phyloP scores from a whole-genome alignment of 345 rosid species.

The Syzygium oleosum region DNA sequence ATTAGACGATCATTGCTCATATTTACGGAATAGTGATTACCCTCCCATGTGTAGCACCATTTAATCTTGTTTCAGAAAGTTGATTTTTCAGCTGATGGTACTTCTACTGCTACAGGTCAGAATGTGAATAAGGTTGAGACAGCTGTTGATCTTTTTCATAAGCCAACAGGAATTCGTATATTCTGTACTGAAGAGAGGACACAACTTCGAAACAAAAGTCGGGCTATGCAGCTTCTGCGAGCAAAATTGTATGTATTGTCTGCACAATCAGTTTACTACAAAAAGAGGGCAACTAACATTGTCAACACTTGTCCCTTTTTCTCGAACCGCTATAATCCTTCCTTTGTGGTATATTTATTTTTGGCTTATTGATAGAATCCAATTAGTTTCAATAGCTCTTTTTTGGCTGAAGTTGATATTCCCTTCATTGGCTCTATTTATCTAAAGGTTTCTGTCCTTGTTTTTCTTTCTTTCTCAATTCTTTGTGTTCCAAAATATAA shows the following conservation, averaged over 20 bases:
- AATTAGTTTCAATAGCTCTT: neutral
- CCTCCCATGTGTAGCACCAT: neutral
- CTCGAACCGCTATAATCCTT: neutral
- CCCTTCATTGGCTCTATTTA: neutral
- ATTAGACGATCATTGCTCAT: neutral
- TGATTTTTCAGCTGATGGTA: neutral
- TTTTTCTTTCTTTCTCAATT: neutral
- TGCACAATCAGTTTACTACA: neutral
- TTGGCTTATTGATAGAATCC: neutral
- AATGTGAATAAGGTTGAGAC: constrained; percentile 99
- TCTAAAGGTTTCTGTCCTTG: neutral
- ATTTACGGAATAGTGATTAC: neutral
- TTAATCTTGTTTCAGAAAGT: neutral
- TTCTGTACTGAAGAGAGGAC: constrained; percentile 97
- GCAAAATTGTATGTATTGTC: constrained; percentile 65
- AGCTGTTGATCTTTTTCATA: constrained; percentile 87
- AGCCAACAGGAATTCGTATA: constrained; percentile 92
- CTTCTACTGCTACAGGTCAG: constrained; percentile 53
- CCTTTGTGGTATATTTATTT: neutral
- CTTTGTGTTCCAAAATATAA: neutral
- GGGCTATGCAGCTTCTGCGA: constrained; percentile 86
- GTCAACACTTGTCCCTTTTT: neutral
- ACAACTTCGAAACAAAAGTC: constrained; percentile 63
- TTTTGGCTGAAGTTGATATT: neutral
- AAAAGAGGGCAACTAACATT: neutral